phyloP scores from a whole-genome alignment of 148 eudicot species.

The Camellia japonica region DNA sequence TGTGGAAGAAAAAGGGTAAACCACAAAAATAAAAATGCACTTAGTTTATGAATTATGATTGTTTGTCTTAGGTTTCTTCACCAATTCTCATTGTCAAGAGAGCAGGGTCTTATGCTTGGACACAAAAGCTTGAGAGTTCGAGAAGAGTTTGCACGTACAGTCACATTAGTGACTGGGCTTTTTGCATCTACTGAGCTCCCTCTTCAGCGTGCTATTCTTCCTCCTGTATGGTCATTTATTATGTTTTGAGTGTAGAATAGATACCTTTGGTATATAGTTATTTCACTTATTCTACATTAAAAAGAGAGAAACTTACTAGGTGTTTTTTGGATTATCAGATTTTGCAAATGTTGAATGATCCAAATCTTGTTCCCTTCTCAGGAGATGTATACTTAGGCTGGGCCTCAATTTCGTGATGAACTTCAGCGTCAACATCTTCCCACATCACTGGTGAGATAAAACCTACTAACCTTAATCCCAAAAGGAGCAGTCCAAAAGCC shows the following conservation, averaged over 20 bases:
- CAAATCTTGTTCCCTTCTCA: conserved; percentile 48
- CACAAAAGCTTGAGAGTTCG: conserved; percentile 92
- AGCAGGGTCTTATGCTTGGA: conserved; percentile 95
- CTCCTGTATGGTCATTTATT: conserved; percentile 55
- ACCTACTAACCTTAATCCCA: conserved; percentile 45
- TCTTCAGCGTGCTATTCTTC: conserved; percentile 90
- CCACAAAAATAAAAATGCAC: background rate
- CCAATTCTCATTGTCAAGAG: conserved; percentile 92
- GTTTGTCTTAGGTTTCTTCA: conserved; percentile 65
- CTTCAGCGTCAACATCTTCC: conserved; percentile 87
- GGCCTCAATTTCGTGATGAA: conserved; percentile 90
- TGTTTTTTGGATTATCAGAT: conserved; percentile 50
- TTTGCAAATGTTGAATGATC: conserved; percentile 93
- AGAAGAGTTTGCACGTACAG: conserved; percentile 93
- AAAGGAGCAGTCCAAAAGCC: conserved; percentile 81
- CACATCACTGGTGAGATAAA: conserved; percentile 74
- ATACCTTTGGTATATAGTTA: background rate
- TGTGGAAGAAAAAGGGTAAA: background rate
- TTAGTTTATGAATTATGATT: background rate
- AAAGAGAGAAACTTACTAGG: conserved; percentile 9
- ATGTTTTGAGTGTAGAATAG: background rate
- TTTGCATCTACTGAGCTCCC: conserved; percentile 96
- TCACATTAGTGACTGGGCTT: conserved; percentile 74
- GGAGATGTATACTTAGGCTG: conserved; percentile 95
- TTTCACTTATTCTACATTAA: background rate